Evolutionary conservation across 2,329 filamentous ascomycete species (phyloP).

Genomic region (Fusarium irregulare): DNA sequence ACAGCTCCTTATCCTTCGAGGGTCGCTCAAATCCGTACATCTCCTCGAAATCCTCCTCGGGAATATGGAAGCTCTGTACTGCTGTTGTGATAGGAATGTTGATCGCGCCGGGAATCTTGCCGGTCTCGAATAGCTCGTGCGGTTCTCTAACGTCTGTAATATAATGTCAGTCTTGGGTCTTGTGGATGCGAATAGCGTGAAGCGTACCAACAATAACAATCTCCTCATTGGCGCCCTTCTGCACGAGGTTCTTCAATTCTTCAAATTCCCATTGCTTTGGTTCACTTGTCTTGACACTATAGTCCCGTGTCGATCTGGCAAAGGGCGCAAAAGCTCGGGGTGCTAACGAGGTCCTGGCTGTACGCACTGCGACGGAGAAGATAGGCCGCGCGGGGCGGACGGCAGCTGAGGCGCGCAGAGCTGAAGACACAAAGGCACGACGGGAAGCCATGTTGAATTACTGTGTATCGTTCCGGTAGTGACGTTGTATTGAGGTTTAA

Average conservation of each 20-base stretch:
- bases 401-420: slow-evolving; percentile 31
- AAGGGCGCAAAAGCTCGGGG: slow-evolving; percentile 20
- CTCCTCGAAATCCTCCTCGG: slow-evolving; percentile 82
- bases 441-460: slow-evolving; percentile 34
- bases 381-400: slow-evolving; percentile 14
- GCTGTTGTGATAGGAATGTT: slow-evolving; percentile 84
- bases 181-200: background rate
- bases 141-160: slow-evolving; percentile 78
- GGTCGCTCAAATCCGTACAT: slow-evolving; percentile 82
- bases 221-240: slow-evolving; percentile 39
- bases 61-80: slow-evolving; percentile 83
- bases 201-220: slow-evolving; percentile 61
- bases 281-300: slow-evolving; percentile 39
- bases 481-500: slow-evolving; percentile 14
- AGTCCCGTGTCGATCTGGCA: slow-evolving; percentile 15
- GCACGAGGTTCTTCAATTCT: slow-evolving; percentile 57
- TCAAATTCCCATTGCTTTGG: slow-evolving; percentile 61
- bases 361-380: slow-evolving; percentile 16
- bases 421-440: slow-evolving; percentile 30
- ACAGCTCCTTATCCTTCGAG: slow-evolving; percentile 64
- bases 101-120: slow-evolving; percentile 81
- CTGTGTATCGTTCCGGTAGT: background rate
- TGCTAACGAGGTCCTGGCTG: background rate
- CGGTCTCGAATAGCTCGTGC: slow-evolving; percentile 69
- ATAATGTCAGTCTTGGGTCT: background rate